Percentiles rank a stretch among this genome's conserved stretches.
Conservation (phyloP, 106 monocot genomes). For the Triglochin maritima region DNA sequence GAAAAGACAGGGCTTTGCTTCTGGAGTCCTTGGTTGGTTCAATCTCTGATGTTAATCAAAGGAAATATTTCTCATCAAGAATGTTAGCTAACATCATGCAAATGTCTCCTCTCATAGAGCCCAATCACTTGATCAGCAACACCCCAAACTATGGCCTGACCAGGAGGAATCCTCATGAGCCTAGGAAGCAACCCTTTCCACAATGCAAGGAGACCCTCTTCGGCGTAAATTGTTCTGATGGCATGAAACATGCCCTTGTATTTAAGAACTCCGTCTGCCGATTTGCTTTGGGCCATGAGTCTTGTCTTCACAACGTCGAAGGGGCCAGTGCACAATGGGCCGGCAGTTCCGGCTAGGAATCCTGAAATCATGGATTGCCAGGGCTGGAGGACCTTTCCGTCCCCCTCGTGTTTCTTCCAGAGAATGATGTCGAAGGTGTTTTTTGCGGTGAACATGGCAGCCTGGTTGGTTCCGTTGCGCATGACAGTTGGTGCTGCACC, state of each 20-base stretch:
- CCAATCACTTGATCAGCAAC: constrained; percentile 94
- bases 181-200: constrained; percentile 94
- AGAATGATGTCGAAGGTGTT: constrained; percentile 62
- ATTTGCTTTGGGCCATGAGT: constrained; percentile 78
- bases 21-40: no score
- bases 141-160: constrained; percentile 92
- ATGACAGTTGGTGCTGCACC: constrained; percentile 89
- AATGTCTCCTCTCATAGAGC: constrained; percentile 64
- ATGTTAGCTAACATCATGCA: constrained; percentile 7
- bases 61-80: no score
- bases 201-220: constrained; percentile 67
- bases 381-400: constrained; percentile 70
- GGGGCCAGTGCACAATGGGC: constrained; percentile 83
- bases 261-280: constrained; percentile 30
- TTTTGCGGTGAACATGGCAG: constrained; percentile 95
- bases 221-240: constrained; percentile 58
- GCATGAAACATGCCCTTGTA: constrained; percentile 86
- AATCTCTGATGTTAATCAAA: no score
- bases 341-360: constrained; percentile 80
- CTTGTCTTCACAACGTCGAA: constrained; percentile 98
- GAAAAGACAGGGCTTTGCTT: no score
- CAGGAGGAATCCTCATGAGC: constrained; percentile 96
- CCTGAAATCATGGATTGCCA: constrained; percentile 99
- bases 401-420: constrained; percentile 93
- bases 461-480: constrained; percentile 95